phyloP scores from a whole-genome alignment of 495 filamentous ascomycete species.

The Trichoderma reesei region DNA sequence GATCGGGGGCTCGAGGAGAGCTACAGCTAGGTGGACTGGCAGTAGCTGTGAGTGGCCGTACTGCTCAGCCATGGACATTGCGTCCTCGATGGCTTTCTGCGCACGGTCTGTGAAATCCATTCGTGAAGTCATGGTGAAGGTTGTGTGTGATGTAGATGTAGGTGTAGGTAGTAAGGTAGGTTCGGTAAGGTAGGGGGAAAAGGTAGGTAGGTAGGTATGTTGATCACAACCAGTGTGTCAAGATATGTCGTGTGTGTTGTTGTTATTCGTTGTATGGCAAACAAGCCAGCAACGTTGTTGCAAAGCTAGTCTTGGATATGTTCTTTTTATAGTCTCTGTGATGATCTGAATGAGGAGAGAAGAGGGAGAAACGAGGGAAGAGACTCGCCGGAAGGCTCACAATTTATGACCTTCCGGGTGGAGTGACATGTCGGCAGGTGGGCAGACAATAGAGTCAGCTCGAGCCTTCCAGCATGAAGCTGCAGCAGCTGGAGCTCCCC shows the following conservation, averaged over 20 bases:
- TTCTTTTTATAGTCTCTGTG: neutral
- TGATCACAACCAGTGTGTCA: neutral
- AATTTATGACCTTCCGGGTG: neutral
- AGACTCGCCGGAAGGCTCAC: neutral
- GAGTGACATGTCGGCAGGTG: neutral
- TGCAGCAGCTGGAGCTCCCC: neutral
- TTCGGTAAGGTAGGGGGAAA: neutral
- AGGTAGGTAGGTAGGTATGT: neutral
- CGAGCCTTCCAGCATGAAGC: neutral
- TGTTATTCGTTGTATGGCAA: neutral
- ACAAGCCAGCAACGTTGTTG: neutral
- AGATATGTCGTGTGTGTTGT: neutral
- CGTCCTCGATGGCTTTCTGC: constrained; percentile 76
- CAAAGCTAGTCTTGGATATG: neutral
- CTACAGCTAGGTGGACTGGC: constrained; percentile 79
- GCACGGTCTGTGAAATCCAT: constrained; percentile 91
- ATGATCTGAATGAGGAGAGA: neutral
- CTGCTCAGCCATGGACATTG: constrained; percentile 70
- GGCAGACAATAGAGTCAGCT: neutral
- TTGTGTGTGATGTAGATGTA: constrained; percentile 12
- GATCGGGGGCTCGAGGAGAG: constrained; percentile 72
- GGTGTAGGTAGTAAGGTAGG: neutral
- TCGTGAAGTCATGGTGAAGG: constrained; percentile 34
- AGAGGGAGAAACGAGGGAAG: neutral
- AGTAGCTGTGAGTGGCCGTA: constrained; percentile 84